Evolutionary conservation across 208 protist species (phyloP), one percentile per base, ranked within the genome.

Genomic region (Trypanosoma scelopori): DNA sequence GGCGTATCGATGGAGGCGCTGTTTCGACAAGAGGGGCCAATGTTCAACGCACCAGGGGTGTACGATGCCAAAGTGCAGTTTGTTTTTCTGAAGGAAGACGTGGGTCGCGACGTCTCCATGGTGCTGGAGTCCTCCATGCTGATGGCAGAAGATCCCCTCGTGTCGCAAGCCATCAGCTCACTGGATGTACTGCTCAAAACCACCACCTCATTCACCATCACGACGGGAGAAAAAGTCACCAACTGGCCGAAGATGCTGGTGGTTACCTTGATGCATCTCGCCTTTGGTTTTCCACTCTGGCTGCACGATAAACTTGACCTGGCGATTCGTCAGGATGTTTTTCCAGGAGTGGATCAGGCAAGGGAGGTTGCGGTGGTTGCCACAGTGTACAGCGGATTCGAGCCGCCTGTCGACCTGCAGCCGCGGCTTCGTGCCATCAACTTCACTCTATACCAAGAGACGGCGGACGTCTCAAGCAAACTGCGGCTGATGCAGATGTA

Each of bases 361-460:
- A 70, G 48, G 5, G 83, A 90, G 53, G 81, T 93, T 41, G 70
- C 74, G 5, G 77, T 87, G 28, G 71, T 82, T 12, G n/a, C 85
- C 1, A 56, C 72, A 18, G 63, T 93, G 35, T 93, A 93, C 72
- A 30, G n/a, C 15, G 68, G 71, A 30, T 93, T 93, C 70, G 74
- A 78, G 5, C 87, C 87, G 1, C 87, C 87, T 9, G 37, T 81
- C 1, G 9, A 64, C 4, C 51, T 93, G 41, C 87, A 88, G 66
- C 60, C 70, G 6, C 75, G 79, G 25, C 69, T 93, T 42, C 83
- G 87, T 37, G 87, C 87, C 0, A 84, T 93, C 51, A 93, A 93
- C 61, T 81, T 93, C 57, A 87, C 87, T 0, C 50, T 89, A 15
- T 88, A 88, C 63, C 80, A 89, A 56, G 35, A 72, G 1, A 50